These are phyloP conservation scores for Yamadazyma trypodendri DNA, from an alignment of 1,139 yeast species.

Conservation along the genomic window DNA sequence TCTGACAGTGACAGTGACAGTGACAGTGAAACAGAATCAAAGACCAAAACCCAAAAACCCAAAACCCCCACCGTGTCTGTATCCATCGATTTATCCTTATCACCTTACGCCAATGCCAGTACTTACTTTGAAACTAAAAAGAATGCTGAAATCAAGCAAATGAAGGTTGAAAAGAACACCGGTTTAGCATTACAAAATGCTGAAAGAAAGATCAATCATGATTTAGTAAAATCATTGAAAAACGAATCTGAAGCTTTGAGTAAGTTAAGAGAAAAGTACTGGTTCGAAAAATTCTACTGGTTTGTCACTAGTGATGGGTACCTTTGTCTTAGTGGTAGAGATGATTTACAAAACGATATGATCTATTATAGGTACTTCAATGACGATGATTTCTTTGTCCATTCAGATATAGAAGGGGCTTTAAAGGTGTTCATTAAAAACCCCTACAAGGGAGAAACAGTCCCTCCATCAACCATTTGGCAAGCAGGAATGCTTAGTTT, in stretches of 20 bases:
- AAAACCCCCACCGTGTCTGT: slow-evolving; percentile 38
- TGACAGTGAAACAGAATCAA: slow-evolving; percentile 31
- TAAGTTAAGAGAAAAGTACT: slow-evolving; percentile 67
- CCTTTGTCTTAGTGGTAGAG: slow-evolving; percentile 83
- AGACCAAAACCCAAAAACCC: slow-evolving; percentile 10
- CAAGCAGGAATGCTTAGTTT: slow-evolving; percentile 89
- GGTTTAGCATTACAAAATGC: slow-evolving; percentile 81
- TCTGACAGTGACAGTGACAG: slow-evolving; percentile 30
- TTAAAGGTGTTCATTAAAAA: slow-evolving; percentile 78
- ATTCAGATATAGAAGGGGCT: slow-evolving; percentile 74
- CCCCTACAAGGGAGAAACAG: slow-evolving; percentile 55
- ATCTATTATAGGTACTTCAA: slow-evolving; percentile 76
- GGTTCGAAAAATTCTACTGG: slow-evolving; percentile 97
- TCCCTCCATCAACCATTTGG: slow-evolving; percentile 82
- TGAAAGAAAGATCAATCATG: slow-evolving; percentile 73
- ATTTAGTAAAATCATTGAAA: slow-evolving; percentile 65
- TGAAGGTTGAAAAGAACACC: slow-evolving; percentile 77
- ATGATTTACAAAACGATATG: slow-evolving; percentile 79
- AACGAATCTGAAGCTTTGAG: slow-evolving; percentile 63
- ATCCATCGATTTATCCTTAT: slow-evolving; percentile 62
- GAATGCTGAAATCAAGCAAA: slow-evolving; percentile 73
- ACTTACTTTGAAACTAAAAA: slow-evolving; percentile 78
- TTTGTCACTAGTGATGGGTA: slow-evolving; percentile 88
- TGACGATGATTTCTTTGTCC: slow-evolving; percentile 69
- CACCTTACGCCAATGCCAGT: slow-evolving; percentile 93